Evolutionary conservation across 345 rosid species (phyloP).

Genomic region (Pistacia vera): DNA sequence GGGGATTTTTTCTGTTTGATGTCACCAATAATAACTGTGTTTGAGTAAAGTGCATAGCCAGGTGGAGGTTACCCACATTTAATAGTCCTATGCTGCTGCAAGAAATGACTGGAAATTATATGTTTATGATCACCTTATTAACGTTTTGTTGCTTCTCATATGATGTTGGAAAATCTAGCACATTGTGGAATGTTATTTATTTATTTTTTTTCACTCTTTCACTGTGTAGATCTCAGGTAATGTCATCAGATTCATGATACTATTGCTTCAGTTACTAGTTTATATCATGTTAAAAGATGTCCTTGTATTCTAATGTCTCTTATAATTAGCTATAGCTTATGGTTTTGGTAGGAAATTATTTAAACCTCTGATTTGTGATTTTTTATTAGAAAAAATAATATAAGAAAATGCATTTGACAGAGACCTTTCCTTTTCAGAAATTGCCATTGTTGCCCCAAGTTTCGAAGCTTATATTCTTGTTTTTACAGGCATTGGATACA

Average conservation of each 20-base stretch:
- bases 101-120: not conserved
- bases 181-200: not conserved
- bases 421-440: not conserved
- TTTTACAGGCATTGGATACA: constrained; percentile 77
- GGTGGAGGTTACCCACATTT: not conserved
- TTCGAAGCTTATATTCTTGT: not conserved
- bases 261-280: not conserved
- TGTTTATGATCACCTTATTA: not conserved
- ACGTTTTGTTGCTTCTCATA: not conserved
- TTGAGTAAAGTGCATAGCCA: not conserved
- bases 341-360: not conserved
- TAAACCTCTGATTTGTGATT: not conserved
- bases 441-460: not conserved
- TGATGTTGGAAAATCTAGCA: not conserved
- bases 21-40: not conserved
- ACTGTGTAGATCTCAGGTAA: not conserved
- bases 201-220: not conserved
- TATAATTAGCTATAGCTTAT: not conserved
- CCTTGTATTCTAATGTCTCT: not conserved
- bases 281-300: not conserved
- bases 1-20: not conserved
- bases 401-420: not conserved
- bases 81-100: not conserved
- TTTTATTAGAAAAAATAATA: not conserved
- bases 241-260: not conserved